A percentile compares a stretch with the other conserved stretches of the same genome.
Evolutionary conservation across 768 basidiomycete species (phyloP).

Genomic region (Mycena venus): DNA sequence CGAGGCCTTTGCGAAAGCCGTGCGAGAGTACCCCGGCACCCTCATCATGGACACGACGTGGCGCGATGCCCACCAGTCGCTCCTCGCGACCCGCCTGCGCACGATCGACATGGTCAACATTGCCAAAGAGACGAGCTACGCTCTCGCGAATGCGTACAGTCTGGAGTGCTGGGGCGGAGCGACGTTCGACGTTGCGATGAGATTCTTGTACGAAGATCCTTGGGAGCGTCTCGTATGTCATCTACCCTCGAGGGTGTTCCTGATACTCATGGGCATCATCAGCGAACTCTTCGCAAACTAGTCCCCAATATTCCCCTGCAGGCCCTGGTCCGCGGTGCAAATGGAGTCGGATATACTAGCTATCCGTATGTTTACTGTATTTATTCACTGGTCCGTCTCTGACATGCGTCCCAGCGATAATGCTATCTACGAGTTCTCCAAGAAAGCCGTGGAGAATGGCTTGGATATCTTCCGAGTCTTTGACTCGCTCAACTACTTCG

Average conservation of each 20-base stretch:
- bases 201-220: constrained; percentile 99
- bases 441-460: constrained; percentile 99
- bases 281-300: constrained; percentile 93
- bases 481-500: constrained; percentile 98
- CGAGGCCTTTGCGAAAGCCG: constrained; percentile 98
- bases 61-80: constrained; percentile 99
- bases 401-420: constrained; percentile 76
- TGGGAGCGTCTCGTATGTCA: constrained; percentile 93
- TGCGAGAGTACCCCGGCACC: constrained; percentile 94
- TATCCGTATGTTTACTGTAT: constrained; percentile 79
- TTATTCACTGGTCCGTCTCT: background rate
- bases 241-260: background rate
- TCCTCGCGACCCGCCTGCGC: constrained; percentile 95
- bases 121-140: constrained; percentile 96
- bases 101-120: constrained; percentile 99
- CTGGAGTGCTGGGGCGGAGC: constrained; percentile 99
- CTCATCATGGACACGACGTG: constrained; percentile 99
- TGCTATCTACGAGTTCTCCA: constrained; percentile 99
- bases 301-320: constrained; percentile 99
- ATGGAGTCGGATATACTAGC: constrained; percentile 98
- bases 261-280: constrained; percentile 46
- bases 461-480: constrained; percentile 99
- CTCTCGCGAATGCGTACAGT: constrained; percentile 94
- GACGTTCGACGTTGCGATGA: constrained; percentile 99
- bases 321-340: constrained; percentile 97